phyloP scores from a whole-genome alignment of 257 asterid genomes.

The Anisodus acutangulus region DNA sequence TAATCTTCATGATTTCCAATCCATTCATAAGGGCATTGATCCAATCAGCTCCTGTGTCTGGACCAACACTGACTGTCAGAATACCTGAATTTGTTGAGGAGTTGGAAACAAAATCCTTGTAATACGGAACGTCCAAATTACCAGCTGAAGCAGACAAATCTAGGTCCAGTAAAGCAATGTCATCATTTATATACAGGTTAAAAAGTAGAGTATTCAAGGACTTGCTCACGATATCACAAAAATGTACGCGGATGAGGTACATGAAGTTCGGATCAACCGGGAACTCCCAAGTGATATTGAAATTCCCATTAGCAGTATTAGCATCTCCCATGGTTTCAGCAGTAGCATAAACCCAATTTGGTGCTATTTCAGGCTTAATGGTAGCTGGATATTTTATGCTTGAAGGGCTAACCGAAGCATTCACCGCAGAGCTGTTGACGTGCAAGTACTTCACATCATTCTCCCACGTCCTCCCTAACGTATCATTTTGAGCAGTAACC shows the following conservation, averaged over 20 bases:
- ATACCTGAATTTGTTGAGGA: conserved; percentile 45
- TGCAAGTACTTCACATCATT: conserved; percentile 72
- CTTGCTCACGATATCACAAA: conserved; percentile 77
- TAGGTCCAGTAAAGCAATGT: conserved; percentile 51
- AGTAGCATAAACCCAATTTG: conserved; percentile 69
- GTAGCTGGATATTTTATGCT: conserved; percentile 51
- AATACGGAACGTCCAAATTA: conserved; percentile 58
- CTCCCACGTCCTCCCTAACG: conserved; percentile 77
- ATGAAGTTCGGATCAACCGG: conserved; percentile 62
- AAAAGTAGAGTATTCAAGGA: conserved; percentile 61
- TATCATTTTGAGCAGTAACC: conserved; percentile 67
- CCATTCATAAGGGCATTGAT: conserved; percentile 71
- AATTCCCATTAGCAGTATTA: conserved; percentile 55
- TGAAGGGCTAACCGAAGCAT: conserved; percentile 55
- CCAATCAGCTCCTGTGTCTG: conserved; percentile 50
- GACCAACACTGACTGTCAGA: conserved; percentile 68
- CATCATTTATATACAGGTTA: conserved; percentile 60
- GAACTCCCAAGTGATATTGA: conserved; percentile 80
- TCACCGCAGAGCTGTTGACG: conserved; percentile 63
- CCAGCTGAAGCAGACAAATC: conserved; percentile 62
- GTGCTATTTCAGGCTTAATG: conserved; percentile 66
- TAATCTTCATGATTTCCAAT: conserved; percentile 71
- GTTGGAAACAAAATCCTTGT: conserved; percentile 55
- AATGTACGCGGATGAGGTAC: conserved; percentile 64
- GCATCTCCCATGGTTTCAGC: conserved; percentile 82